Conservation (phyloP, 495 filamentous ascomycete genomes). For the Penicillium coprophilum region DNA sequence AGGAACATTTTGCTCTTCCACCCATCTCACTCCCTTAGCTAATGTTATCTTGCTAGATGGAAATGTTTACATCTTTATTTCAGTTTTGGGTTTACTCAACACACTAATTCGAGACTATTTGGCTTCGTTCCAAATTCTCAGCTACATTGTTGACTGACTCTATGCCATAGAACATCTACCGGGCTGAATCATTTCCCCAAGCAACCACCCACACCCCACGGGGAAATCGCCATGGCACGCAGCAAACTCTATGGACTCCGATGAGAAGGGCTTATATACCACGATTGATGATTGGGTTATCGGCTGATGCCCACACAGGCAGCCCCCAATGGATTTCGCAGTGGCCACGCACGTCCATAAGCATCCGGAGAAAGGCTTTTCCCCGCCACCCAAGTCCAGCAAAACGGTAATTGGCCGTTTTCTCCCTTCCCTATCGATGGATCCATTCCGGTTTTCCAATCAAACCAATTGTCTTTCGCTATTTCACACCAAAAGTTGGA, state of each 20-base stretch:
- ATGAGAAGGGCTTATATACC: conserved; percentile 3
- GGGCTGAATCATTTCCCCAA: conserved; percentile 35
- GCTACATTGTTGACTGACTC: neutral
- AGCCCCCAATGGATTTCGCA: neutral
- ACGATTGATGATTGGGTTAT: neutral
- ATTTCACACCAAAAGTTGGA: neutral
- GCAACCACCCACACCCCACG: conserved; percentile 18
- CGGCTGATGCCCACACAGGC: too few species aligned
- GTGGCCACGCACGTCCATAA: neutral
- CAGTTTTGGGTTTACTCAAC: neutral
- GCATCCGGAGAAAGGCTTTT: conserved; percentile 28
- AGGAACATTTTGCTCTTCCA: conserved; percentile 31
- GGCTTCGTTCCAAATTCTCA: neutral
- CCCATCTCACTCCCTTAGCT: neutral
- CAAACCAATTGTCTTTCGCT: neutral
- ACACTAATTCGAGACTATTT: neutral
- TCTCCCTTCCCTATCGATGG: conserved; percentile 3
- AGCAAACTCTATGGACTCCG: conserved; percentile 6
- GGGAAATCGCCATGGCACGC: conserved; percentile 12
- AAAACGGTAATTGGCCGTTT: conserved; percentile 15
- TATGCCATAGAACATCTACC: conserved; percentile 5
- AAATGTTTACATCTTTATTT: neutral
- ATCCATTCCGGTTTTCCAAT: conserved; percentile 16
- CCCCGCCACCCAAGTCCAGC: conserved; percentile 19
- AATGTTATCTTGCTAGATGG: neutral